phyloP scores from a whole-genome alignment of 495 filamentous ascomycete species.

The Coniosporium apollinis region DNA sequence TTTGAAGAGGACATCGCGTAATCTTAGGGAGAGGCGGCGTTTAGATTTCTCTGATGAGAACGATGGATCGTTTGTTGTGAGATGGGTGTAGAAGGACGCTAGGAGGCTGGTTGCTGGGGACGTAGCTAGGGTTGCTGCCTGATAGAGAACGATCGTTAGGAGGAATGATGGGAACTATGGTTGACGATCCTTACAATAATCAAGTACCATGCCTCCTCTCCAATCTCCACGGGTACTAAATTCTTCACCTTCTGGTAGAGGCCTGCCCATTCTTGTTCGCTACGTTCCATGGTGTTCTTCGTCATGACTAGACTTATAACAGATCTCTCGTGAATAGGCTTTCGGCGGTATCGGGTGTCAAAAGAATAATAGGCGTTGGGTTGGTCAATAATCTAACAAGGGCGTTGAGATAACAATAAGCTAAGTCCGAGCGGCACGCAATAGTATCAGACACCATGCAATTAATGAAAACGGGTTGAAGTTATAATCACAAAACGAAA shows the following conservation, averaged over 20 bases:
- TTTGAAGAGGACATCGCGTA: not conserved
- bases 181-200: not conserved
- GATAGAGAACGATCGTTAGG: not conserved
- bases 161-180: not conserved
- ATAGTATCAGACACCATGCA: not conserved
- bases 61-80: not conserved
- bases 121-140: not conserved
- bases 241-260: not conserved
- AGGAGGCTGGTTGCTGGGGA: not conserved
- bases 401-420: not conserved
- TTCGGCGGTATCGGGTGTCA: not conserved
- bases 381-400: not conserved
- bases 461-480: not conserved
- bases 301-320: not conserved
- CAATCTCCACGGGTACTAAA: not conserved
- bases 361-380: not conserved
- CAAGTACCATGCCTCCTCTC: not conserved
- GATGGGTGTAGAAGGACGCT: not conserved
- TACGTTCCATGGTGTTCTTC: not conserved
- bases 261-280: not conserved
- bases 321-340: not conserved
- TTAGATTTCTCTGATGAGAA: constrained; percentile 1
- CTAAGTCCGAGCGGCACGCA: not conserved
- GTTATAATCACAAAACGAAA: not conserved
- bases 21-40: not conserved